Evolutionary conservation across 202 grass and related monocot genomes (phyloP), one percentile per base, ranked within the genome.

Genomic region (Elaeis oleifera): DNA sequence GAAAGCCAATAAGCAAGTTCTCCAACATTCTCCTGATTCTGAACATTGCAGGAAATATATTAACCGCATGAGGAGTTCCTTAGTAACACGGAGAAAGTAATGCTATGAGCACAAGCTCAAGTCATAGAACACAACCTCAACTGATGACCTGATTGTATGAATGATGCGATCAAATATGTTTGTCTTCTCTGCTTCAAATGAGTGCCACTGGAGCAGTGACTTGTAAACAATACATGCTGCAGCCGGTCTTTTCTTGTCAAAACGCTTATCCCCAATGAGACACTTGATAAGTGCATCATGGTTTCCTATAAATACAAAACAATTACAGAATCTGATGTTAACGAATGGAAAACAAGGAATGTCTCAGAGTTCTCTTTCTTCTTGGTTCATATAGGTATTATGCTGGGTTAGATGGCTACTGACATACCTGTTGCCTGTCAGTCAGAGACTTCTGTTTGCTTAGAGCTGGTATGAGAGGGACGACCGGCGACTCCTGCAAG

Each of bases 131-230:
- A 72, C 28, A 67, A 88, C 87, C 86, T 90, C 87, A 69, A 90
- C 31, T 25, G 81, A 88, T 74, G 84, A 83, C 69, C 84, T 85
- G 72, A 96, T 90, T 57, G 84, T 88, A 73, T 85, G 81, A 68
- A 96, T 96, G 54, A 96, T 88, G 21, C 84, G 81, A 65, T 96
- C 87, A 56, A 96, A 96, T 83, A 96, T 90, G 53, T 71, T 88
- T 69, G 91, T 96, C 81, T 81, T 96, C 57, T 96, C 87, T 81
- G 91, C 91, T 81, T 96, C 84, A 69, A 96, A 96, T 16, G 91
- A 90, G 64, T 71, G 78, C 91, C 91, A 96, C 51, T 90, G 81
- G 13, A 90, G 81, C 50, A 96, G 75, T 70, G 87, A 87, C 82
- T 83, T 88, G 71, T 96, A 96, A 27, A 88, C 84, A 70, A 90